Evolutionary conservation across 2,329 filamentous ascomycete species (phyloP).

Genomic region (Diaporthe ilicicola): DNA sequence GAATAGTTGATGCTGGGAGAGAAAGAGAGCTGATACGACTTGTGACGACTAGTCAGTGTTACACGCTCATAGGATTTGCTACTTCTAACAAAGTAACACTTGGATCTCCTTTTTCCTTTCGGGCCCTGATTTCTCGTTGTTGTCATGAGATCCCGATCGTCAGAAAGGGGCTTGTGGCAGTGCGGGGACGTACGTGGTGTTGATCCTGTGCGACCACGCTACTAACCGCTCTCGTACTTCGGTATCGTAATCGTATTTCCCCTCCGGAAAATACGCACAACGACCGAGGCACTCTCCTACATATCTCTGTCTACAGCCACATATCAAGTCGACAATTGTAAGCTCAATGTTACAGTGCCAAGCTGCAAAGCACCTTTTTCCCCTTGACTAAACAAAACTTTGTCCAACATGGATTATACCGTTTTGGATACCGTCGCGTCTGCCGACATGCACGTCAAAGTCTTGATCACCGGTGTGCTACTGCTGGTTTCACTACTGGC

Average conservation of each 20-base stretch:
- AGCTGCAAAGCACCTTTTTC: not conserved
- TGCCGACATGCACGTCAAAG: constrained; percentile 10
- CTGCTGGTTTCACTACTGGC: not conserved
- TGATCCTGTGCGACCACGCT: not conserved
- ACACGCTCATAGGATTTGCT: not conserved
- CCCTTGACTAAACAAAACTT: not conserved
- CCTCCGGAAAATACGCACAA: not conserved
- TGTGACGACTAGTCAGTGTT: not conserved
- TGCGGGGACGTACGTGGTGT: not conserved
- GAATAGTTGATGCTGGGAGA: not conserved
- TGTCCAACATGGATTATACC: not conserved
- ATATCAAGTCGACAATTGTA: not conserved
- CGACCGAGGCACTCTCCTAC: not conserved
- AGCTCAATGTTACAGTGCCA: not conserved
- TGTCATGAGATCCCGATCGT: not conserved
- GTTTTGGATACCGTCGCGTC: not conserved
- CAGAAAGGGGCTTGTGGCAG: not conserved
- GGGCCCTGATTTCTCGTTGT: not conserved
- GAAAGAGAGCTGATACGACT: not conserved
- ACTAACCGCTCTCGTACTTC: not conserved
- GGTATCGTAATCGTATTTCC: not conserved
- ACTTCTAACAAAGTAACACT: not conserved
- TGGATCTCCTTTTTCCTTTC: not conserved
- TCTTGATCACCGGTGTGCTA: not conserved
- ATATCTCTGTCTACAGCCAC: not conserved